Base-by-base conservation (phyloP, 2,329 filamentous ascomycete genomes). In the Cadophora sp. region DNA sequence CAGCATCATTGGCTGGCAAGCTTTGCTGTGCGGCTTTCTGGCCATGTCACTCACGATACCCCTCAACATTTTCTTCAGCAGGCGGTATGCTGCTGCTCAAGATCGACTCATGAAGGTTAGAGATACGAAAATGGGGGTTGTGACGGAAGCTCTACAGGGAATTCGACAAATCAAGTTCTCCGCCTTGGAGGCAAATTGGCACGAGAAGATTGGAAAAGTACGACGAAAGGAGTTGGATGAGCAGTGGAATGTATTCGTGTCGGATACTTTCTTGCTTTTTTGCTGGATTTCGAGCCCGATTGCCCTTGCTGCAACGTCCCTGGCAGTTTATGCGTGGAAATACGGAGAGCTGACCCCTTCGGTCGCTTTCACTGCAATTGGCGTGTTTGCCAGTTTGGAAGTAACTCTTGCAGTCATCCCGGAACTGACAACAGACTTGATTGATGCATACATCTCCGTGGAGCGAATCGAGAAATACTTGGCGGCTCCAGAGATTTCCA, bases 121-220 rank as follows among this genome's bases (percentile, higher is more conserved):
- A 55, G 92, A 95, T 77, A 84, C 88, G 65, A 95, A 94, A 79
- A 85, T 94, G 79, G 89, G 86, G 0, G 86, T 94, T 16, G 85
- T 96, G 34, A 92, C 91, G 0, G 92, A 96, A 78, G 91, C 90
- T 0, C 80, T 96, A 1, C 87, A 92, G 73, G 92, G 92, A 8
- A 94, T 95, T 71, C 87, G 92, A 1, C 92, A 96, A 78, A 93
- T 96, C 80, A 96, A 96, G 75, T 94, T 95, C 73, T 91, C 91
- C 0, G 92, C 92, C 0, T 80, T 93, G 1, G 92, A 95, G 77
- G 80, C 82, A 24, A 87, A 92, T 73, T 95, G 92, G 92, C 88
- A 93, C 77, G 82, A 84, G 19, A 91, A 89, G 69, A 92, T 96
- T 76, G 79, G 84, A 69, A 78, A 85, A 69, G 86, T 89, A 8